These are phyloP conservation scores for Monosporozyma aerobia DNA, from an alignment of 805 yeast species.

Conservation along the genomic window DNA sequence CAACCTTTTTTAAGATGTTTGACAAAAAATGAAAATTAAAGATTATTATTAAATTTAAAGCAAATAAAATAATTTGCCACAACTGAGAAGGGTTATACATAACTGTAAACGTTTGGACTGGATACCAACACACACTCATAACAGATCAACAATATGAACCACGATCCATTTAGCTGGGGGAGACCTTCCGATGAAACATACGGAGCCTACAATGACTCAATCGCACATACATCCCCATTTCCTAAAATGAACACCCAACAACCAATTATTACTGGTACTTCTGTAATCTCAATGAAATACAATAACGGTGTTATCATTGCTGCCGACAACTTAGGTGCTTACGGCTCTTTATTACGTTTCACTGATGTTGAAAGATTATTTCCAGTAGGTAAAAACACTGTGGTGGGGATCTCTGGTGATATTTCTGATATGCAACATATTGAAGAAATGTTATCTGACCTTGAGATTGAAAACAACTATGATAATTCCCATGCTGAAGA, in stretches of 20 bases:
- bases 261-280: conserved; percentile 94
- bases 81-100: background rate
- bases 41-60: background rate
- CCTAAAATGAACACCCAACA: conserved; percentile 85
- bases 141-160: conserved; percentile 54
- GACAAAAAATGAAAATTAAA: background rate
- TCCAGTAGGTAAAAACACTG: conserved; percentile 74
- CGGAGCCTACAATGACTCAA: conserved; percentile 68
- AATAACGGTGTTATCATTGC: conserved; percentile 87
- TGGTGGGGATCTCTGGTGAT: conserved; percentile 93
- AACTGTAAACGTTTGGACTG: background rate
- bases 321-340: conserved; percentile 88
- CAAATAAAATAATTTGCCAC: background rate
- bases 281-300: conserved; percentile 86
- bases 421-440: conserved; percentile 86
- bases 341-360: conserved; percentile 87
- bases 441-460: conserved; percentile 62
- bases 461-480: conserved; percentile 70
- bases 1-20: background rate
- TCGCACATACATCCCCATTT: conserved; percentile 56
- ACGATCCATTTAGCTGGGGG: conserved; percentile 94
- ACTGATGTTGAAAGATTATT: conserved; percentile 76
- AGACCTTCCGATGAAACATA: conserved; percentile 79
- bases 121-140: background rate
- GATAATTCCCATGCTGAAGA: conserved; percentile 41